Percentiles rank a stretch among this genome's conserved stretches.
Evolutionary conservation across 1,284 basidiomycete genomes (phyloP).

Genomic region (Melampsora medusae): DNA sequence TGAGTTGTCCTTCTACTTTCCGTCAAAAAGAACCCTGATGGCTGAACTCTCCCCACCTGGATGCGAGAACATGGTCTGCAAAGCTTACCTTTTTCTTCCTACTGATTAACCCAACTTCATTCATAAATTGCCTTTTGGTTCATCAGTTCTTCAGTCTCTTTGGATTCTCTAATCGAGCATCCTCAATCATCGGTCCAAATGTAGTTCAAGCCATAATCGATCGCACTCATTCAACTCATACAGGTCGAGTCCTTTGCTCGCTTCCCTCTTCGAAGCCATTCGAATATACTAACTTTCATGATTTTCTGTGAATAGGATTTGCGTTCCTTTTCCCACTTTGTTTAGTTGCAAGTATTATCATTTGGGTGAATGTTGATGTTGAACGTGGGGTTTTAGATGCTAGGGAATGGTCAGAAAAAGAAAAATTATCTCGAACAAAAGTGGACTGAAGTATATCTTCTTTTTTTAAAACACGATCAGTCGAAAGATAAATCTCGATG

Average conservation of each 20-base stretch:
- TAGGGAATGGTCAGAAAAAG: background rate
- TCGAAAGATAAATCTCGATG: too few species aligned
- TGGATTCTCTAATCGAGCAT: slow-evolving; percentile 42
- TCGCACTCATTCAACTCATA: slow-evolving; percentile 12
- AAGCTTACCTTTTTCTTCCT: background rate
- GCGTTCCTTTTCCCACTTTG: slow-evolving; percentile 37
- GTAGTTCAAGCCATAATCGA: slow-evolving; percentile 42
- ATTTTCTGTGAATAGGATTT: slow-evolving; percentile 14
- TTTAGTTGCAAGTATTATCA: slow-evolving; percentile 15
- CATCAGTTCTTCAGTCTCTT: slow-evolving; percentile 42
- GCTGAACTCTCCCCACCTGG: background rate
- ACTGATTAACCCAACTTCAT: too few species aligned
- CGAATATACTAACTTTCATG: background rate
- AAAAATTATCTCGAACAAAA: background rate
- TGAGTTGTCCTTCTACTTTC: background rate
- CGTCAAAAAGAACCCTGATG: background rate
- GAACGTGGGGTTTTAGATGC: slow-evolving; percentile 24
- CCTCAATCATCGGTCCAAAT: slow-evolving; percentile 43
- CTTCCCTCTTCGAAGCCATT: background rate
- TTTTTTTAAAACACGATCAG: background rate
- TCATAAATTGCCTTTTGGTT: background rate
- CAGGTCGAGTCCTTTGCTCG: slow-evolving; percentile 16
- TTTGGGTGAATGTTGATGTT: slow-evolving; percentile 13
- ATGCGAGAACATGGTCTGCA: background rate
- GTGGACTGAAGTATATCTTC: background rate